Evolutionary conservation across 371 early-diverging fungal species (phyloP).

Genomic region (Rhizomucor miehei): DNA sequence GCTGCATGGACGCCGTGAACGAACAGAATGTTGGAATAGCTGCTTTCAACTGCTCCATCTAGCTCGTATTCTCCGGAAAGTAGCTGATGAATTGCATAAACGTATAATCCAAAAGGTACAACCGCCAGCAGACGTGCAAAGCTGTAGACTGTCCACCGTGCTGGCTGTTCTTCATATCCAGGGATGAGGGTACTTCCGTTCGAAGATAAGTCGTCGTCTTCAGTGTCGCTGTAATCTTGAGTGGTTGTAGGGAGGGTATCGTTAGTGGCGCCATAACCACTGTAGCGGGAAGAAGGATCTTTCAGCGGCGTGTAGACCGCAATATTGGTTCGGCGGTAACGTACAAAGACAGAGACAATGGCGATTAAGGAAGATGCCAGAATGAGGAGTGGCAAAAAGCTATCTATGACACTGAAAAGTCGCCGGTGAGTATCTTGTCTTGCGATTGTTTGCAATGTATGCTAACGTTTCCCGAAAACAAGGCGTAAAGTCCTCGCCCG

Average conservation of each 20-base stretch:
- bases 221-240: neutral
- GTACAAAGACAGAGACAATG: slow-evolving; percentile 3
- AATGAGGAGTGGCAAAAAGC: slow-evolving; percentile 8
- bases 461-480: slow-evolving; percentile 21
- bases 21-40: slow-evolving; percentile 1
- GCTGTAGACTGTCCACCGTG: slow-evolving; percentile 15
- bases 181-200: slow-evolving; percentile 14
- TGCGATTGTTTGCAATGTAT: neutral
- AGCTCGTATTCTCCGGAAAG: slow-evolving; percentile 3
- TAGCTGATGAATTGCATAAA: slow-evolving; percentile 7
- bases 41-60: slow-evolving; percentile 19
- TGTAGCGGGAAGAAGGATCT: neutral
- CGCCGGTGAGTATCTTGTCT: neutral
- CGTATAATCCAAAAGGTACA: slow-evolving; percentile 3
- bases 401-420: slow-evolving; percentile 10
- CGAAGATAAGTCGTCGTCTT: slow-evolving; percentile 9
- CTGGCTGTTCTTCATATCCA: slow-evolving; percentile 11
- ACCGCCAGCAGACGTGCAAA: slow-evolving; percentile 6
- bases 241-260: neutral
- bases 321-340: slow-evolving; percentile 8
- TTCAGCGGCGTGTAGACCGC: slow-evolving; percentile 14
- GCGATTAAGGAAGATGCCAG: slow-evolving; percentile 8
- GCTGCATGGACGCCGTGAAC: slow-evolving; percentile 5
- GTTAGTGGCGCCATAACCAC: slow-evolving; percentile 18
- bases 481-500: slow-evolving; percentile 21